Evolutionary conservation across 1,284 basidiomycete species (phyloP).

Genomic region (Wallemia mellicola): DNA sequence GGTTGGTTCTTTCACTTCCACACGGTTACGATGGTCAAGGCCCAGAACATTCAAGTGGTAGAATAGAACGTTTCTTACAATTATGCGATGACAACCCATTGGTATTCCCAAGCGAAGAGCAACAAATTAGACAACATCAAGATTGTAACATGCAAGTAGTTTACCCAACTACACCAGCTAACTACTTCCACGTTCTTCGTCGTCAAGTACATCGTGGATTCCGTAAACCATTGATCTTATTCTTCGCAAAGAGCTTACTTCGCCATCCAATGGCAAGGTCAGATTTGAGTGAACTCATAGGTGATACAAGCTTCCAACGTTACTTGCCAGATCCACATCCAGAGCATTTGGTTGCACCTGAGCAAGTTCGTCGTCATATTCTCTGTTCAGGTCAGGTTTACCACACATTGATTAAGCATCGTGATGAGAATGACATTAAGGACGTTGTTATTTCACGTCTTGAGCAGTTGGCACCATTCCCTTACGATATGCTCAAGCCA

Average conservation of each 20-base stretch:
- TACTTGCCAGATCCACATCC: conserved; percentile 36
- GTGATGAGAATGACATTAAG: conserved; percentile 61
- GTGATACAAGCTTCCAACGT: conserved; percentile 67
- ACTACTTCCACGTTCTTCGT: conserved; percentile 86
- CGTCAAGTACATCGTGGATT: conserved; percentile 85
- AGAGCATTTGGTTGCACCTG: conserved; percentile 37
- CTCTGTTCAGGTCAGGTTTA: conserved; percentile 65
- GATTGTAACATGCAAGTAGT: conserved; percentile 99
- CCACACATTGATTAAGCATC: conserved; percentile 57
- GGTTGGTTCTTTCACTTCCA: conserved; percentile 67
- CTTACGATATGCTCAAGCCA: neutral
- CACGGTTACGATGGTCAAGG: conserved; percentile 99
- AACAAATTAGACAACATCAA: conserved; percentile 83
- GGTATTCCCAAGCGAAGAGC: conserved; percentile 59
- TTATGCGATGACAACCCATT: conserved; percentile 93
- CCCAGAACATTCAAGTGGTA: conserved; percentile 88
- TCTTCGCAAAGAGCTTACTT: conserved; percentile 88
- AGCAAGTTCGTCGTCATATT: conserved; percentile 72
- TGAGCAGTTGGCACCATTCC: conserved; percentile 34
- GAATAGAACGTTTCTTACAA: conserved; percentile 89
- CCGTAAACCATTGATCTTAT: conserved; percentile 35
- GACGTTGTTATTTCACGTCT: conserved; percentile 78
- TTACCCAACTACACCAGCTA: conserved; percentile 76
- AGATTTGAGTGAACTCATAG: conserved; percentile 54
- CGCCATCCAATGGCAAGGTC: conserved; percentile 81